Base-by-base conservation (phyloP, 169 alveolate species). In the Besnoitia besnoiti region DNA sequence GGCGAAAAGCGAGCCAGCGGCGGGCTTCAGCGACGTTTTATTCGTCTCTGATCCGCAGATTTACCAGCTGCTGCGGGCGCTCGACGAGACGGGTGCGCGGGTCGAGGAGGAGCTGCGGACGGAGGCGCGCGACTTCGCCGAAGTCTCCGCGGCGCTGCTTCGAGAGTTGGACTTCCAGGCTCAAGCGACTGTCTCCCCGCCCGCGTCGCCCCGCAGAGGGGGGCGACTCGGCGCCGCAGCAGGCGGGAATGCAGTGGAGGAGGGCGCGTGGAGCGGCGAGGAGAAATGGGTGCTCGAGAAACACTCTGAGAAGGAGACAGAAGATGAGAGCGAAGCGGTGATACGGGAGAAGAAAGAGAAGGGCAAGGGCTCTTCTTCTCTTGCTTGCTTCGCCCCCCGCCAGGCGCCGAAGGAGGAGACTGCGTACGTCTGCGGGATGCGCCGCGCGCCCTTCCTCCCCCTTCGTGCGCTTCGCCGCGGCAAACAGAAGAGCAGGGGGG, bases 51-150 rank as follows among this genome's bases (percentile, higher is more conserved):
- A 35, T 67, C 82, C 82, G 16, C 47, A 35, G 39, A 16, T 73
- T 19, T n/a, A 27, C 7, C 87, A 39, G 21, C 87, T 77, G 14
- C 87, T 77, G 33, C 87, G 40, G 30, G 87, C 87, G 37, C 87
- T 77, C 59, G 61, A 77, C 14, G 50, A 77, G 37, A 14, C 49
- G 40, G 87, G 87, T 2, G 33, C 39, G 40, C 61, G 30, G 61
- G 87, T 77, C 44, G 87, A 77, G 40, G 50, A 35, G 37, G 59
- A 77, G 47, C 33, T 77, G 49, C 19, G 2, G 50, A 55, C 49
- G 21, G 87, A 77, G 55, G 44, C 35, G 61, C 27, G 59, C 21
- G 35, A 21, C 30, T 77, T 77, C 8, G 87, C 59, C 10, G 61
- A 42, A 12, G 47, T 55, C 2, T 51, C 87, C 49, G 14, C 49